Evolutionary conservation across 2,329 filamentous ascomycete species (phyloP).

Genomic region (Colletotrichum orchidophilum): DNA sequence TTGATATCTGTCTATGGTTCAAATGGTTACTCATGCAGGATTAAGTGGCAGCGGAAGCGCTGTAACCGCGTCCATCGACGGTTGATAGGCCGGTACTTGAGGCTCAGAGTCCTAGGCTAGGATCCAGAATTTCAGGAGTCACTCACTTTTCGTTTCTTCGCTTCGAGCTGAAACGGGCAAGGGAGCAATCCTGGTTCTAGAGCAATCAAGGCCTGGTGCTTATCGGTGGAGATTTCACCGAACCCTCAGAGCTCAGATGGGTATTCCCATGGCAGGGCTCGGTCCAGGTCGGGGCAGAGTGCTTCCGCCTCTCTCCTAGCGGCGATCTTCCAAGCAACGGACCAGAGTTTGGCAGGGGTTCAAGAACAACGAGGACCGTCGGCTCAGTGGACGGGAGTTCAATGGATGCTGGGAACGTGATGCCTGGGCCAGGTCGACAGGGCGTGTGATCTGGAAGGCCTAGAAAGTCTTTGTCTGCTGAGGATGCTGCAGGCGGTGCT

Average conservation of each 20-base stretch:
- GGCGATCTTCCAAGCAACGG: constrained; percentile 27
- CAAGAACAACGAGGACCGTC: neutral
- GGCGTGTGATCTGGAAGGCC: constrained; percentile 18
- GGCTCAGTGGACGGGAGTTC: constrained; percentile 4
- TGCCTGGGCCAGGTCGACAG: constrained; percentile 16
- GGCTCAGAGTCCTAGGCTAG: neutral
- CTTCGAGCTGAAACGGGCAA: constrained; percentile 22
- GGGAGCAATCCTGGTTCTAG: constrained; percentile 1
- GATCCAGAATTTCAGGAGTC: neutral
- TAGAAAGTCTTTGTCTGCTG: constrained; percentile 27
- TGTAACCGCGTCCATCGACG: constrained; percentile 15
- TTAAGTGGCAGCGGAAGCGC: constrained; percentile 7
- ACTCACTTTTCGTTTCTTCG: constrained; percentile 1
- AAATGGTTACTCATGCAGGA: constrained; percentile 6
- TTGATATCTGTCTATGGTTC: constrained; percentile 12
- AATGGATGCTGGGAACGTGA: constrained; percentile 8
- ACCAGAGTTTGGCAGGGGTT: constrained; percentile 11
- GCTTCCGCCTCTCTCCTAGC: constrained; percentile 25
- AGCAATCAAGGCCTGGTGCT: constrained; percentile 3
- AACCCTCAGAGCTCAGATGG: neutral
- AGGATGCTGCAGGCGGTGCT: constrained; percentile 29
- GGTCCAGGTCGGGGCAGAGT: constrained; percentile 9
- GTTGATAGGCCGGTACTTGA: constrained; percentile 11
- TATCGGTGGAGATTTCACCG: constrained; percentile 23
- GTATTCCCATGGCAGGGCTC: constrained; percentile 10